These are phyloP conservation scores for Jatropha multifida DNA, from an alignment of 441 rosid species.

Conservation along the genomic window DNA sequence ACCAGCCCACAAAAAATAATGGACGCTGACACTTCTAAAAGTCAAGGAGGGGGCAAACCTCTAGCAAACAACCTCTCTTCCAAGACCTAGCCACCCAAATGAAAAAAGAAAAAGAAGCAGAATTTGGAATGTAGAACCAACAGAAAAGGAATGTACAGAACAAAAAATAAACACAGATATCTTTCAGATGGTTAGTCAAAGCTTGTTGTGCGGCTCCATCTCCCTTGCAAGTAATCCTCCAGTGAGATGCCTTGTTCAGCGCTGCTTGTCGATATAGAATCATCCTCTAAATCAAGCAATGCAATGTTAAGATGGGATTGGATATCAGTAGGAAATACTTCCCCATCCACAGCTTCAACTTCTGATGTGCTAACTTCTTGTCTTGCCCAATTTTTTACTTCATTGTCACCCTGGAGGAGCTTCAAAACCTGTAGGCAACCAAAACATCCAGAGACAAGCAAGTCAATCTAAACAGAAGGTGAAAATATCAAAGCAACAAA, in stretches of 20 bases:
- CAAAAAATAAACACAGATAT: neutral
- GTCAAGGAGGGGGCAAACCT: slow-evolving; percentile 45
- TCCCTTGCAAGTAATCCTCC: slow-evolving; percentile 73
- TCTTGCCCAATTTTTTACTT: slow-evolving; percentile 68
- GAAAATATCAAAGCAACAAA: neutral
- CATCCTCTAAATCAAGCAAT: slow-evolving; percentile 72
- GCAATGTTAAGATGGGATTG: slow-evolving; percentile 84
- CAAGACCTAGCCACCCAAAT: slow-evolving; percentile 29
- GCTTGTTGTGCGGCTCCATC: slow-evolving; percentile 82
- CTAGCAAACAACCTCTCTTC: slow-evolving; percentile 45
- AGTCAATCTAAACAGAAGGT: neutral
- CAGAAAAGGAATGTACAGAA: neutral
- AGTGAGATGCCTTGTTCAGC: slow-evolving; percentile 49
- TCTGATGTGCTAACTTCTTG: slow-evolving; percentile 50
- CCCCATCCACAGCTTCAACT: slow-evolving; percentile 41
- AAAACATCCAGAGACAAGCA: neutral
- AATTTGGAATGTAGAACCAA: neutral
- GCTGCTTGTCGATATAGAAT: slow-evolving; percentile 60
- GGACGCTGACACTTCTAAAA: slow-evolving; percentile 11
- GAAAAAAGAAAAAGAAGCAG: slow-evolving; percentile 8
- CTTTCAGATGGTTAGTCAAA: slow-evolving; percentile 37
- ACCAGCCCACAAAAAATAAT: neutral
- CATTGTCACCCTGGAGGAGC: slow-evolving; percentile 80
- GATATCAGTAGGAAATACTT: slow-evolving; percentile 50
- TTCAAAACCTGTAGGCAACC: slow-evolving; percentile 53